phyloP scores from a whole-genome alignment of 495 filamentous ascomycete genomes.

The Penicillium daleae region DNA sequence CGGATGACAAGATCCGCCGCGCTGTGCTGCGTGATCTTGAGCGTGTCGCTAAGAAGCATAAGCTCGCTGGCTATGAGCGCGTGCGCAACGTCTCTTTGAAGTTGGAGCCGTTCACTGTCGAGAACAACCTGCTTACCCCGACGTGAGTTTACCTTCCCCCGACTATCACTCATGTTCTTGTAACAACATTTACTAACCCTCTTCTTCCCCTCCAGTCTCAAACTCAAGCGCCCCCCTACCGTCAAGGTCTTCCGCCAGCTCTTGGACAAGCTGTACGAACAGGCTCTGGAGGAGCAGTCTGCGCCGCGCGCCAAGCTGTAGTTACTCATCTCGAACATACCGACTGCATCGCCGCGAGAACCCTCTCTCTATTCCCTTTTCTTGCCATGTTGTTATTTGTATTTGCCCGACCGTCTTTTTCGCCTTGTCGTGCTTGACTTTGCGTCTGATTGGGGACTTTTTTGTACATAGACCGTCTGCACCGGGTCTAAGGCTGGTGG shows the following conservation, averaged over 20 bases:
- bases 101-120: conserved; percentile 89
- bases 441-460: background rate
- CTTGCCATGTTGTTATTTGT: conserved; percentile 4
- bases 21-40: conserved; percentile 82
- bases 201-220: conserved; percentile 61
- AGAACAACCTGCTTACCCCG: conserved; percentile 92
- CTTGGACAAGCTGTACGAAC: conserved; percentile 81
- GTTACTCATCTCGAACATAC: background rate
- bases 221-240: conserved; percentile 91
- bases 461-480: conserved; percentile 23
- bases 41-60: conserved; percentile 76
- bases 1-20: conserved; percentile 68
- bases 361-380: conserved; percentile 5
- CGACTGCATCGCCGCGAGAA: background rate
- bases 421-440: conserved; percentile 5
- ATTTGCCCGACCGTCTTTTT: conserved; percentile 1
- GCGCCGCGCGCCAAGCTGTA: conserved; percentile 60
- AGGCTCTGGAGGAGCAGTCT: conserved; percentile 58
- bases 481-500: background rate
- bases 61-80: conserved; percentile 87
- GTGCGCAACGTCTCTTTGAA: conserved; percentile 75
- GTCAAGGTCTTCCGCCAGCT: conserved; percentile 73
- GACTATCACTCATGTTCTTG: conserved; percentile 3
- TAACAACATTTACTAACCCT: conserved; percentile 32
- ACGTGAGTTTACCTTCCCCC: conserved; percentile 68